Evolutionary conservation across 495 filamentous ascomycete species (phyloP).

Genomic region (Penicillium macrosclerotiorum): DNA sequence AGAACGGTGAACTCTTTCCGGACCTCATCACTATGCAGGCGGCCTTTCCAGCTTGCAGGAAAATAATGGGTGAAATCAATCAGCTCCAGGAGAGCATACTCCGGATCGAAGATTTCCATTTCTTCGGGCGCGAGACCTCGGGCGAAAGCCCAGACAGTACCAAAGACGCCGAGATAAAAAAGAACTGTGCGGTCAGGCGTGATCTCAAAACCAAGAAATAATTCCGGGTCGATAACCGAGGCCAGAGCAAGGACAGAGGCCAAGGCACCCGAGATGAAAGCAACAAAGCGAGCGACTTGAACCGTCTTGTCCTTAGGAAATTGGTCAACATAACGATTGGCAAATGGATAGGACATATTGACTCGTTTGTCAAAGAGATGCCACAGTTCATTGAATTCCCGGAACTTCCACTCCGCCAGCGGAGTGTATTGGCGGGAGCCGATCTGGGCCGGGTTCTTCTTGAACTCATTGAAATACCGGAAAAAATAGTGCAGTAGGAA

Average conservation of each 20-base stretch:
- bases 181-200: constrained; percentile 78
- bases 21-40: constrained; percentile 85
- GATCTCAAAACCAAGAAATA: constrained; percentile 90
- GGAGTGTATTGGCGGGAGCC: constrained; percentile 87
- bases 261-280: constrained; percentile 83
- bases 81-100: constrained; percentile 81
- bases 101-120: constrained; percentile 86
- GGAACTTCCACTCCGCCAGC: constrained; percentile 95
- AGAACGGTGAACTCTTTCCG: constrained; percentile 78
- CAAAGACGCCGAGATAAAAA: constrained; percentile 75
- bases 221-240: constrained; percentile 80
- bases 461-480: constrained; percentile 91
- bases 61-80: constrained; percentile 89
- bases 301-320: constrained; percentile 94
- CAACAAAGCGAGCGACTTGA: constrained; percentile 75
- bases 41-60: constrained; percentile 81
- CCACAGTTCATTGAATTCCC: constrained; percentile 94
- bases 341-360: constrained; percentile 94
- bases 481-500: constrained; percentile 86
- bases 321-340: constrained; percentile 87
- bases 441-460: constrained; percentile 82
- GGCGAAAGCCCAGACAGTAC: constrained; percentile 75
- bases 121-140: constrained; percentile 81
- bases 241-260: constrained; percentile 77
- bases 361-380: constrained; percentile 86